These are phyloP conservation scores for Globisporangium acanthophoron DNA, from an alignment of 352 stramenopile species.

Conservation along the genomic window DNA sequence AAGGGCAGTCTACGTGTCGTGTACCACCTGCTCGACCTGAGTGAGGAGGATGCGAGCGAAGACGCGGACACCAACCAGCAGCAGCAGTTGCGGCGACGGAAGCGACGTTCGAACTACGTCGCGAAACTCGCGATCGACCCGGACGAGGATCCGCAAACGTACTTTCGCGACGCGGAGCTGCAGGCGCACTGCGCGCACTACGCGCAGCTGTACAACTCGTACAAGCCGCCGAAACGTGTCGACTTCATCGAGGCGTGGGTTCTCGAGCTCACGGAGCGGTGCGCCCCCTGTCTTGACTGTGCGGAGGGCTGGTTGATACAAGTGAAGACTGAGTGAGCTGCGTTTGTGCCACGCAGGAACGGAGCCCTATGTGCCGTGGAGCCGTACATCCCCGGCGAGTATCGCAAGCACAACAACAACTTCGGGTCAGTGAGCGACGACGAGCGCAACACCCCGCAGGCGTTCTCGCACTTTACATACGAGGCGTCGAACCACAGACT, in stretches of 20 bases:
- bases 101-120: slow-evolving; percentile 48
- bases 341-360: slow-evolving; percentile 17
- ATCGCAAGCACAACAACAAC: slow-evolving; percentile 89
- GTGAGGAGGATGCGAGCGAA: slow-evolving; percentile 15
- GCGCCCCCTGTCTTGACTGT: neutral
- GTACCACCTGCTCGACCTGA: slow-evolving; percentile 74
- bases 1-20: slow-evolving; percentile 78
- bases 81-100: neutral
- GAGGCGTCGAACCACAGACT: slow-evolving; percentile 89
- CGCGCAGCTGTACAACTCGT: slow-evolving; percentile 83
- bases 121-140: slow-evolving; percentile 85
- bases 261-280: slow-evolving; percentile 68
- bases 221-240: slow-evolving; percentile 73
- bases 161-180: slow-evolving; percentile 86
- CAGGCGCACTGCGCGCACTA: slow-evolving; percentile 85
- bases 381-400: slow-evolving; percentile 76
- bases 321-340: neutral
- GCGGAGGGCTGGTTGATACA: neutral
- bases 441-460: slow-evolving; percentile 81
- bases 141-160: slow-evolving; percentile 83
- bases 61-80: slow-evolving; percentile 1
- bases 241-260: slow-evolving; percentile 83
- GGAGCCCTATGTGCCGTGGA: slow-evolving; percentile 73
- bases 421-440: slow-evolving; percentile 82
- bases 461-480: slow-evolving; percentile 94